Conservation (phyloP, 2,329 filamentous ascomycete species). For the Ceratocystis albifundus region DNA sequence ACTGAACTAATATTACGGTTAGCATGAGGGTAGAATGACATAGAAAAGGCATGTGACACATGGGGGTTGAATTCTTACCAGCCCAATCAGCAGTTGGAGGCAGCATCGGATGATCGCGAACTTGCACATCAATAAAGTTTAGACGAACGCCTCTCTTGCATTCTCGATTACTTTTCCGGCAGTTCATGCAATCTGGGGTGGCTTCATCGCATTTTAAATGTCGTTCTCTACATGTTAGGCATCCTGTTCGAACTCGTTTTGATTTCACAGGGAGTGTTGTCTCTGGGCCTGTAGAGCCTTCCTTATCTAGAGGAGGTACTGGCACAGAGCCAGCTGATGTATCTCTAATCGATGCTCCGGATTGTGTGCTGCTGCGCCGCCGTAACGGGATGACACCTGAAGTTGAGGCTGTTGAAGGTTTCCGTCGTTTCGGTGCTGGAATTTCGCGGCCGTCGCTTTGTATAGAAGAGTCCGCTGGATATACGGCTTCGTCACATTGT, state of each 20-base stretch:
- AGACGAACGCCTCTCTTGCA: conserved; percentile 79
- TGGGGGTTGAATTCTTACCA: conserved; percentile 32
- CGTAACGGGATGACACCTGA: conserved; percentile 11
- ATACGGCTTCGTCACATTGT: neutral
- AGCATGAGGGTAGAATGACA: conserved; percentile 11
- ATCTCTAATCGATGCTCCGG: conserved; percentile 14
- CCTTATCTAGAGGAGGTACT: conserved; percentile 1
- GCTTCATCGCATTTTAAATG: conserved; percentile 87
- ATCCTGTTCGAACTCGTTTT: conserved; percentile 81
- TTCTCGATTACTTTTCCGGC: conserved; percentile 70
- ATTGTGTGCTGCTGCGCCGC: conserved; percentile 21
- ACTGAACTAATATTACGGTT: conserved; percentile 44
- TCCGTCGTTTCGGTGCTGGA: conserved; percentile 21
- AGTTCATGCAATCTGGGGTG: conserved; percentile 56
- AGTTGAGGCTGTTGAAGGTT: conserved; percentile 15
- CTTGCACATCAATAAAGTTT: conserved; percentile 81
- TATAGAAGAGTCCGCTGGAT: neutral
- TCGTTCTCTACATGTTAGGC: conserved; percentile 75
- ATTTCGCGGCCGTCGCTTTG: conserved; percentile 3
- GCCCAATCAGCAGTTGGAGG: conserved; percentile 54
- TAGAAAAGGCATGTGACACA: conserved; percentile 17
- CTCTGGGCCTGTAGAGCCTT: conserved; percentile 11
- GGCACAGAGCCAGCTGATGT: neutral
- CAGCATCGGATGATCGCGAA: conserved; percentile 54
- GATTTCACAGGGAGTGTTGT: conserved; percentile 42